Evolutionary conservation across 2,329 filamentous ascomycete species (phyloP).

Genomic region (Fusarium virguliforme): DNA sequence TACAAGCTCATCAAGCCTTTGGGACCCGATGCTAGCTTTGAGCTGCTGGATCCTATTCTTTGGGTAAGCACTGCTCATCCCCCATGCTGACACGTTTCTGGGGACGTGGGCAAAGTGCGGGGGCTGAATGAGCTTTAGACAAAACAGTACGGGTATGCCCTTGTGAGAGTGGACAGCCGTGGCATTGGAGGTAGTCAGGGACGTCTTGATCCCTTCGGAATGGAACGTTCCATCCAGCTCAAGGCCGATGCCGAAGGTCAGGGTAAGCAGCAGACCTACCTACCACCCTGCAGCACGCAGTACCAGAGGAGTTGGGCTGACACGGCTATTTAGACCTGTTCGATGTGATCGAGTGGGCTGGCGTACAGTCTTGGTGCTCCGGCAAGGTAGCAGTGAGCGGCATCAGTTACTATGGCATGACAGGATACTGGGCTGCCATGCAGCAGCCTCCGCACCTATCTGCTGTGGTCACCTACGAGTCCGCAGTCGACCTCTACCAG

Average conservation of each 20-base stretch:
- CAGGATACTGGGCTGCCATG: conserved; percentile 19
- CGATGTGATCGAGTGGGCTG: conserved; percentile 24
- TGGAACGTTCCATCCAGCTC: conserved; percentile 3
- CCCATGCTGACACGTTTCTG: neutral
- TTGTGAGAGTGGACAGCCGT: conserved; percentile 19
- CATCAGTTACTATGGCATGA: conserved; percentile 28
- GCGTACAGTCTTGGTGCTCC: conserved; percentile 12
- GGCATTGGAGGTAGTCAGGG: conserved; percentile 24
- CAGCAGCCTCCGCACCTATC: conserved; percentile 18
- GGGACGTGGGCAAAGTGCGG: neutral
- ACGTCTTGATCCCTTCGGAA: conserved; percentile 22
- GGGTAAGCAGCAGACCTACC: conserved; percentile 1
- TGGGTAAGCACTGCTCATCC: conserved; percentile 8
- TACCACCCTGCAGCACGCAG: neutral
- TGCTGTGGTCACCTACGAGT: conserved; percentile 20
- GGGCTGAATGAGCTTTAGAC: conserved; percentile 11
- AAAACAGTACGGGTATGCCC: conserved; percentile 20
- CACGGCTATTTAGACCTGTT: conserved; percentile 11
- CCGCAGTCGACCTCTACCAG: conserved; percentile 16
- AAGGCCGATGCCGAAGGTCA: conserved; percentile 19
- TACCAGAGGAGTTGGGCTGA: neutral
- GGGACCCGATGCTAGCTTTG: conserved; percentile 19
- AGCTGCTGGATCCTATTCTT: conserved; percentile 16
- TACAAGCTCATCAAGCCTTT: conserved; percentile 20
- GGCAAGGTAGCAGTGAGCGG: conserved; percentile 14